A percentile compares a stretch with the other conserved stretches of the same genome.
These are phyloP conservation scores for Anthoceros angustus DNA, from an alignment of 225 moss, liverwort and hornwort species.

Conservation along the genomic window DNA sequence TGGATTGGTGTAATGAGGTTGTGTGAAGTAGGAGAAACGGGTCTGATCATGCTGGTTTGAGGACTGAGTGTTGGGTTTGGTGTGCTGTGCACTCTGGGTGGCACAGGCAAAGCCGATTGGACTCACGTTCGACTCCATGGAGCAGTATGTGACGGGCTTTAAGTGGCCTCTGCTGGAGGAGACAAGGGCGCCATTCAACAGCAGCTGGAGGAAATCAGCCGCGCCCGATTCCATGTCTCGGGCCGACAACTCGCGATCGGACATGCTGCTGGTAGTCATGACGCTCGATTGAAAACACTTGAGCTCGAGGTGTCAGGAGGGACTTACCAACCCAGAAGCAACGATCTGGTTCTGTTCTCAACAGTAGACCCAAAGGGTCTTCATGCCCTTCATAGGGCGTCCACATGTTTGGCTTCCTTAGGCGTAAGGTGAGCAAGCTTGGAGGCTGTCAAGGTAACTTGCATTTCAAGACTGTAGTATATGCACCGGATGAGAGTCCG, in stretches of 20 bases:
- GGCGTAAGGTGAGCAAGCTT: background rate
- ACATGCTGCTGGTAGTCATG: too few species aligned
- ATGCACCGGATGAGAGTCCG: background rate
- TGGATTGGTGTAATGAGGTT: too few species aligned
- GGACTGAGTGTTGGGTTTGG: too few species aligned
- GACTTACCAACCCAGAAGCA: background rate
- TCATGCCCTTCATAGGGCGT: background rate
- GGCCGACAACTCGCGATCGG: too few species aligned
- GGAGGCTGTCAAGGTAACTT: background rate
- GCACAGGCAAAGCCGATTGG: background rate
- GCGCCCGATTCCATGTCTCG: too few species aligned
- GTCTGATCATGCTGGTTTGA: too few species aligned
- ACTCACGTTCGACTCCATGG: background rate
- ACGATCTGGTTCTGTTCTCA: background rate
- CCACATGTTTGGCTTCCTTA: background rate
- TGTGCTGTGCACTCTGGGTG: background rate
- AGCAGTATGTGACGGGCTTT: background rate
- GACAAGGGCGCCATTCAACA: too few species aligned
- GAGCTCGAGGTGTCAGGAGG: too few species aligned
- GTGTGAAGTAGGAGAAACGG: too few species aligned
- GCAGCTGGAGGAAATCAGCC: too few species aligned
- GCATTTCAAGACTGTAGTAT: background rate
- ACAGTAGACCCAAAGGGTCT: background rate
- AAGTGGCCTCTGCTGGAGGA: background rate
- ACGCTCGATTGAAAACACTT: too few species aligned